Evolutionary conservation across 805 yeast genomes (phyloP), one percentile per base, ranked within the genome.

Genomic region (Jamesozyma gamospora): DNA sequence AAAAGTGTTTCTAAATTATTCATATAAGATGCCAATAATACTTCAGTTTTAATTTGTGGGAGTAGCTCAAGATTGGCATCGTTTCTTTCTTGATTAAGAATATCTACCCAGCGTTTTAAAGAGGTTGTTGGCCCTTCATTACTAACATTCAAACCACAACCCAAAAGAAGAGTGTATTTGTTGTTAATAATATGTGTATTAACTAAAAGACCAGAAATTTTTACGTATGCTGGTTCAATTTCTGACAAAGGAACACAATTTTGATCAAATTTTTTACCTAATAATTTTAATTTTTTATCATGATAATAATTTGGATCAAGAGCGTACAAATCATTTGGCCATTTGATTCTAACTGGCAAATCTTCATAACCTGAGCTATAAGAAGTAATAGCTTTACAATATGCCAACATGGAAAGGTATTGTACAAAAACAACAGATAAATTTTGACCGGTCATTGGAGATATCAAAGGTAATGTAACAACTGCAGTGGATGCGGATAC

Each of bases 271-370:
- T 50, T 46, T 26, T 43, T 48, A 3, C 50, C 52, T 3, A 52
- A 32, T 18, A 60, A 29, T 16, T 49, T 41, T 24, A 56, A 44
- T 2, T 55, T 48, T 3, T 55, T 55, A 15, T 55, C 48, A 2
- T 56, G 53, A 32, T 71, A 70, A 47, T 64, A 72, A 39, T 77
- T 77, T 1, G 94, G 94, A 40, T 74, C 77, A 50, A 76, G 56
- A 4, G 81, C 76, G 55, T 85, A 92, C 12, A 92, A 64, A 59
- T 92, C 99, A 57, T 92, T 92, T 2, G 99, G 99, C 99, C 99
- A 92, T 57, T 92, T 92, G 43, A 92, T 71, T 37, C 76, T 71
- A 13, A 90, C 68, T 0, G 95, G 96, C 49, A 92, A 61, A 34
- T 76, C 80, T 16, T 76, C 79, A 55, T 79, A 85, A 0, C 83